These are phyloP conservation scores for Suillus plorans DNA, from an alignment of 768 basidiomycete species.

Conservation along the genomic window DNA sequence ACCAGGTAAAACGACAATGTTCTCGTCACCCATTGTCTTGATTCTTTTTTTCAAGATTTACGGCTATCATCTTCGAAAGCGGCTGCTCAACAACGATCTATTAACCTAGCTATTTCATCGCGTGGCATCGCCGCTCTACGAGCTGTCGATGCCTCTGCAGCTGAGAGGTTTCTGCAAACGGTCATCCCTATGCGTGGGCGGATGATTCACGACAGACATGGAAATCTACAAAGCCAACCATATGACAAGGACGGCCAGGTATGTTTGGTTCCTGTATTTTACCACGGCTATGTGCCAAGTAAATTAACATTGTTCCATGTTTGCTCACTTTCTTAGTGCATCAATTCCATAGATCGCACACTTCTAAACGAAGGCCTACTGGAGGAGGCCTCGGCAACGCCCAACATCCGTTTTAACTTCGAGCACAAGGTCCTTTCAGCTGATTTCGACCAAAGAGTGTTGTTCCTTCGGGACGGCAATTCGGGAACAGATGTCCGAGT, in stretches of 20 bases:
- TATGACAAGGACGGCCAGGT: conserved; percentile 92
- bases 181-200: conserved; percentile 94
- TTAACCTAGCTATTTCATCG: conserved; percentile 94
- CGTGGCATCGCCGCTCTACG: conserved; percentile 88
- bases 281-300: conserved; percentile 21
- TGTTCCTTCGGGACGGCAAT: conserved; percentile 50
- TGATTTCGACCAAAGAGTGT: conserved; percentile 67
- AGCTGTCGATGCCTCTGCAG: conserved; percentile 70
- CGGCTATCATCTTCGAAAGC: conserved; percentile 70
- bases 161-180: conserved; percentile 68
- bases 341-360: conserved; percentile 90
- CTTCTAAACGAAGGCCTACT: conserved; percentile 86
- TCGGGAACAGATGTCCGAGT: conserved; percentile 44
- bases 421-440: conserved; percentile 74
- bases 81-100: conserved; percentile 76
- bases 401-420: conserved; percentile 72
- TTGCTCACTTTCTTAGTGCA: conserved; percentile 57
- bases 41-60: conserved; percentile 50
- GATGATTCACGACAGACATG: conserved; percentile 85
- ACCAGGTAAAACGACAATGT: conserved; percentile 50
- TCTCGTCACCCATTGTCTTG: conserved; percentile 13
- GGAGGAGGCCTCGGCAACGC: conserved; percentile 62
- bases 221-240: conserved; percentile 74
- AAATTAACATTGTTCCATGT: conserved; percentile 16
- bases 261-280: conserved; percentile 25